Conservation (phyloP, 371 early-diverging fungal genomes). For the Lichtheimia corymbifera region DNA sequence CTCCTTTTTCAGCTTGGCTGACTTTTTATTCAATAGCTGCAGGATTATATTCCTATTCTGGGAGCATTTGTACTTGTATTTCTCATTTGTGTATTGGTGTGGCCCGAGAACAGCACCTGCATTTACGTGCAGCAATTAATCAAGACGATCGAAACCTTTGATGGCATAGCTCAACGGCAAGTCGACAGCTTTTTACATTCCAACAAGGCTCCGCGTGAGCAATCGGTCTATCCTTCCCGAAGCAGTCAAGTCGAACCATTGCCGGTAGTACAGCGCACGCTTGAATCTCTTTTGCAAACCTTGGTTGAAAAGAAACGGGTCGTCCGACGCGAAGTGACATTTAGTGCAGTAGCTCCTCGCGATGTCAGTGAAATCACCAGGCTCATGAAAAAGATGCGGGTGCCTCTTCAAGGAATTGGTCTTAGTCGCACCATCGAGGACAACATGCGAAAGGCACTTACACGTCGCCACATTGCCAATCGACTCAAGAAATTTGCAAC, state of each 20-base stretch:
- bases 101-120: conserved; percentile 45
- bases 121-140: conserved; percentile 36
- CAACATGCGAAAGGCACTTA: conserved; percentile 42
- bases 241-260: conserved; percentile 17
- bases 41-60: conserved; percentile 25
- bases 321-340: conserved; percentile 38
- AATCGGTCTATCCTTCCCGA: conserved; percentile 12
- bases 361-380: conserved; percentile 44
- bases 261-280: conserved; percentile 22
- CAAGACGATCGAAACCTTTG: conserved; percentile 31
- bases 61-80: conserved; percentile 35
- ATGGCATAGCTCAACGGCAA: conserved; percentile 32
- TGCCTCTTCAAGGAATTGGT: conserved; percentile 39
- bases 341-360: conserved; percentile 36
- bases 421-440: conserved; percentile 42
- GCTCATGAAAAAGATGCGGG: conserved; percentile 31
- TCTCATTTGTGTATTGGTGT: conserved; percentile 25
- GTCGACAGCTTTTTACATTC: conserved; percentile 28
- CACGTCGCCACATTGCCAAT: conserved; percentile 12
- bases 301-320: conserved; percentile 37
- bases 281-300: conserved; percentile 24
- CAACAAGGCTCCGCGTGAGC: conserved; percentile 6
- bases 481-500: conserved; percentile 19
- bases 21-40: conserved; percentile 1
- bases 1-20: background rate